Evolutionary conservation across 1,139 yeast species (phyloP), one percentile per base, ranked within the genome.

Genomic region (Yamadazyma triangularis): DNA sequence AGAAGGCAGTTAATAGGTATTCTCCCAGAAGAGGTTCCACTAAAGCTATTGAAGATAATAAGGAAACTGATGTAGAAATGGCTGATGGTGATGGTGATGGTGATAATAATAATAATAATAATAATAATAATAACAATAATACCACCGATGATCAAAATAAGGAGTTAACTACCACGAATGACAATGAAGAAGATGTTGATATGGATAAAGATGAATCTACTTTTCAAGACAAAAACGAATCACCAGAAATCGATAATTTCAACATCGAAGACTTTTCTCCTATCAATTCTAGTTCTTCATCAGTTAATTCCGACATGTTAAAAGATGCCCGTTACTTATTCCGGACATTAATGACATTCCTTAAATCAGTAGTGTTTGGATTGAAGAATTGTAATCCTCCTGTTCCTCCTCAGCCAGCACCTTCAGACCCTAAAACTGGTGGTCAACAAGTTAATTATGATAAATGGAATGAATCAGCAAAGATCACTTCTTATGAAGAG

Each of bases 381-480:
- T 67, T 93, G 44, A 88, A 88, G 51, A 80, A 80, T 35, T 88
- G 95, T 52, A 91, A 89, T 49, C 95, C 96, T 1, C 85, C 93
- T 2, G 84, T 91, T 0, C 80, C 79, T 4, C 70, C 72, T 7
- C 73, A 66, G 37, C 71, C 73, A 11, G 47, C 63, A 6, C 49
- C 51, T 16, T 72, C 78, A 2, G 73, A 74, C 34, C 77, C 85
- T 8, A 74, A 76, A 27, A 79, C 73, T 32, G 69, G 78, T 16
- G 74, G 79, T 14, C 77, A 77, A 27, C 70, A 70, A 32, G 77
- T 79, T 25, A 66, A 66, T 35, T 64, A 64, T 41, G 73, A 66
- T 31, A 66, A 65, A 43, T 91, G 97, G 97, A 80, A 84, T 41
- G 94, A 87, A 41, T 74, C 85, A 10, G 95, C 96, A 0, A 77